Conservation (phyloP, 805 yeast species). For the Ogataea ganodermae region DNA sequence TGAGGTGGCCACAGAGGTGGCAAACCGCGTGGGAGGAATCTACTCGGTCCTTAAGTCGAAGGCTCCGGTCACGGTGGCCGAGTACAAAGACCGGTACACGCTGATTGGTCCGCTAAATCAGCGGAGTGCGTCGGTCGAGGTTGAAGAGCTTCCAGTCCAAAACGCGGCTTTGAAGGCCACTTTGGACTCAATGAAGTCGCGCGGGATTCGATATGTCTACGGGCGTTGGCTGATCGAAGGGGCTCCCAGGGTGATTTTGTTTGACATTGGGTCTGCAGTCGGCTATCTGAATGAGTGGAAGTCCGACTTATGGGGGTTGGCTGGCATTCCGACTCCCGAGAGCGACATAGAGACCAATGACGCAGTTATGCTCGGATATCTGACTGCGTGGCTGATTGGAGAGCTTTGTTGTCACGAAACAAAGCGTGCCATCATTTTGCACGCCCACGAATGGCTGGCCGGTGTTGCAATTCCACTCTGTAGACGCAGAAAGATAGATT, state of each 20-base stretch:
- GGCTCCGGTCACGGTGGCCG: slow-evolving; percentile 95
- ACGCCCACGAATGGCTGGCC: slow-evolving; percentile 98
- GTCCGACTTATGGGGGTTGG: slow-evolving; percentile 84
- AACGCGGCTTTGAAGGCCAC: slow-evolving; percentile 56
- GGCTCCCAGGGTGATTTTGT: slow-evolving; percentile 89
- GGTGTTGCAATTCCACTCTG: slow-evolving; percentile 94
- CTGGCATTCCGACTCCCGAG: slow-evolving; percentile 92
- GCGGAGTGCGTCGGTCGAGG: slow-evolving; percentile 74
- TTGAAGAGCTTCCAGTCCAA: slow-evolving; percentile 63
- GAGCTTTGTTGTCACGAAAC: slow-evolving; percentile 84
- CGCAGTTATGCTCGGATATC: slow-evolving; percentile 88
- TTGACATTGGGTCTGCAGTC: slow-evolving; percentile 78
- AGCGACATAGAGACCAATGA: slow-evolving; percentile 88
- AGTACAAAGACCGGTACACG: slow-evolving; percentile 83
- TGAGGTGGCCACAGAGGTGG: slow-evolving; percentile 96
- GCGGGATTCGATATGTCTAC: slow-evolving; percentile 82
- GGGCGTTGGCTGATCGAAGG: slow-evolving; percentile 98
- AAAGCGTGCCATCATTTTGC: slow-evolving; percentile 87
- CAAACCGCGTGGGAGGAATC: slow-evolving; percentile 96
- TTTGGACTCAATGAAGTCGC: slow-evolving; percentile 72
- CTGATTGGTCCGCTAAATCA: slow-evolving; percentile 84
- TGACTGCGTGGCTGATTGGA: slow-evolving; percentile 96
- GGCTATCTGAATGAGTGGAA: slow-evolving; percentile 87
- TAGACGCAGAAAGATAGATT: slow-evolving; percentile 87
- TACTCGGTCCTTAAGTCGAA: slow-evolving; percentile 95